phyloP scores from a whole-genome alignment of 2,329 filamentous ascomycete genomes.

The Aspergillus calidoustus region DNA sequence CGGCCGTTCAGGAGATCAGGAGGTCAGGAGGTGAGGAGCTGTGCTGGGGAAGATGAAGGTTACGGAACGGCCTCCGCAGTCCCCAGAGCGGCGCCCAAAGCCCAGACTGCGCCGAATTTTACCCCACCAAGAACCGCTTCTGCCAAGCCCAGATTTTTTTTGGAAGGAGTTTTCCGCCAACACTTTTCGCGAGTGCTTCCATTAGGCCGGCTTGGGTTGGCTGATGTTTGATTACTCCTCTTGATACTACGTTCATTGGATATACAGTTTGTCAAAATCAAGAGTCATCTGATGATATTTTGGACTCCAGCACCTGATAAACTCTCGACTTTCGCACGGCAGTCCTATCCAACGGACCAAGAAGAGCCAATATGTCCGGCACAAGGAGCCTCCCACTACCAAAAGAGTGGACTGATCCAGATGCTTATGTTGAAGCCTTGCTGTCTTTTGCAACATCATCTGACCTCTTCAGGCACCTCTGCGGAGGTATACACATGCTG shows the following conservation, averaged over 20 bases:
- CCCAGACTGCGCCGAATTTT: not conserved
- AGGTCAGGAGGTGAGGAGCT: not conserved
- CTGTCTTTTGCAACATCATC: conserved; percentile 76
- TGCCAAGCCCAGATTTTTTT: not conserved
- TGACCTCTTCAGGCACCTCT: conserved; percentile 82
- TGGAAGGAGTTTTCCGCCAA: conserved; percentile 6
- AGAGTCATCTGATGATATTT: not conserved
- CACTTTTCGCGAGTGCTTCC: not conserved
- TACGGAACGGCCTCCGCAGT: conserved; percentile 1
- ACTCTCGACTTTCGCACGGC: not conserved
- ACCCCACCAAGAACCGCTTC: conserved; percentile 2
- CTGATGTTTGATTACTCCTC: not conserved
- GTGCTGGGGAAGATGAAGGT: not conserved
- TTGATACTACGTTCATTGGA: not conserved
- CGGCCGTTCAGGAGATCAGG: not conserved
- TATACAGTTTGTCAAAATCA: not conserved
- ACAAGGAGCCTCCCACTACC: conserved; percentile 67
- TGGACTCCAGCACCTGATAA: not conserved
- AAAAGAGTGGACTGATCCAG: conserved; percentile 69
- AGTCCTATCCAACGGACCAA: conserved; percentile 9
- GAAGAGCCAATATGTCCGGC: conserved; percentile 48
- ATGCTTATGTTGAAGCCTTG: conserved; percentile 79
- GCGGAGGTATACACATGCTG: conserved; percentile 93
- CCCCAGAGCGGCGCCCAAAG: not conserved
- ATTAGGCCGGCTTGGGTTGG: not conserved